These are phyloP conservation scores for Chrysosporium keratinophilum DNA, from an alignment of 2,329 filamentous ascomycete genomes.

Conservation along the genomic window DNA sequence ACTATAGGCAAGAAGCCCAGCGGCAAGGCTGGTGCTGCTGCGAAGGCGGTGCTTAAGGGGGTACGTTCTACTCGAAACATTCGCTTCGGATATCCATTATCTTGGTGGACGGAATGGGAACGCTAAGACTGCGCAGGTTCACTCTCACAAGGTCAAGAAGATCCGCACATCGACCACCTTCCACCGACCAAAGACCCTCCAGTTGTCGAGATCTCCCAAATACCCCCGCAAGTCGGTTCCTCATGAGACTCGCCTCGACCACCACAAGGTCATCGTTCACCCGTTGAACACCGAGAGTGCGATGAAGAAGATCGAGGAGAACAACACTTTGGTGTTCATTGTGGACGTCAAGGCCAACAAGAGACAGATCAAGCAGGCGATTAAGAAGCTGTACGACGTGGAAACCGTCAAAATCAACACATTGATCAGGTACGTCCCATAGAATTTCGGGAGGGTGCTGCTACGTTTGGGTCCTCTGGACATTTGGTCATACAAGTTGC, in stretches of 20 bases:
- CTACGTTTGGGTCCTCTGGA: not conserved
- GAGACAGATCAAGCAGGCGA: conserved; percentile 93
- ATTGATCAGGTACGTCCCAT: conserved; percentile 67
- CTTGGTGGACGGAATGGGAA: not conserved
- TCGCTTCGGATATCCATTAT: not conserved
- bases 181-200: conserved; percentile 94
- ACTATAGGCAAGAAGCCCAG: conserved; percentile 46
- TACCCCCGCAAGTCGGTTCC: conserved; percentile 94
- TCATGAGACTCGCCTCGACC: conserved; percentile 82
- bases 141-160: conserved; percentile 83
- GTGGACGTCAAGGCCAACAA: conserved; percentile 98
- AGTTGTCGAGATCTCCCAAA: conserved; percentile 81
- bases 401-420: conserved; percentile 99
- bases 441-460: not conserved
- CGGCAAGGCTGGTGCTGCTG: conserved; percentile 75
- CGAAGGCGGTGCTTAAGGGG: conserved; percentile 92
- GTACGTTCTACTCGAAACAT: conserved; percentile 47
- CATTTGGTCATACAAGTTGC: not conserved
- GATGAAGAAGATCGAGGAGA: conserved; percentile 99
- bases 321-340: conserved; percentile 99
- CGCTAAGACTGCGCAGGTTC: conserved; percentile 41
- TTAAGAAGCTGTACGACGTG: conserved; percentile 99
- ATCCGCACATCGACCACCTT: conserved; percentile 87
- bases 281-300: conserved; percentile 99
- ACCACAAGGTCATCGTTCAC: conserved; percentile 96